Percentiles rank a stretch among this genome's conserved stretches.
Evolutionary conservation across 371 early-diverging fungal genomes (phyloP).

Genomic region (Entomophthora muscae): DNA sequence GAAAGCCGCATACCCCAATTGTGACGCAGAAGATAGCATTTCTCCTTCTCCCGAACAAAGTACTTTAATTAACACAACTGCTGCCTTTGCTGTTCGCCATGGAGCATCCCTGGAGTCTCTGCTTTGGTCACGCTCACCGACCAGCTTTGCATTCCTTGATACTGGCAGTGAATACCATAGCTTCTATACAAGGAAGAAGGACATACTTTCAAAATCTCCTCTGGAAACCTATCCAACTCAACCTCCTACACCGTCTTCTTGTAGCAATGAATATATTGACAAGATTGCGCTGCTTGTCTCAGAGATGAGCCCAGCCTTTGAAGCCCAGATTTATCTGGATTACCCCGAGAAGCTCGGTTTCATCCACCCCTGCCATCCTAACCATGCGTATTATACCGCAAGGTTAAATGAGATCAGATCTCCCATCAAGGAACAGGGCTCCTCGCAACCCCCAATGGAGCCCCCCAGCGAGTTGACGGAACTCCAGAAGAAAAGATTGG

Average conservation of each 20-base stretch:
- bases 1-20: not conserved
- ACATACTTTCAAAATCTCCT: not conserved
- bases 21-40: not conserved
- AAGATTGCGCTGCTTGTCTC: not conserved
- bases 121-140: not conserved
- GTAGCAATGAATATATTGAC: not conserved
- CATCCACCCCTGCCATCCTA: not conserved
- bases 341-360: not conserved
- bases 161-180: not conserved
- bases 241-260: not conserved
- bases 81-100: not conserved
- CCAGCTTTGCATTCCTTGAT: not conserved
- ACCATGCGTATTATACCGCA: not conserved
- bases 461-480: not conserved
- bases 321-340: not conserved
- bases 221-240: not conserved
- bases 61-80: not conserved
- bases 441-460: not conserved
- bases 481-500: not conserved
- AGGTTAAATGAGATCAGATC: not conserved
- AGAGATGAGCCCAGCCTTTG: not conserved
- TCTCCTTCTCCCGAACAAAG: not conserved
- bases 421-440: not conserved
- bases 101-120: not conserved
- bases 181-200: not conserved